phyloP scores from a whole-genome alignment of 2,329 filamentous ascomycete species.

The Phaeophleospora eucalypticola region DNA sequence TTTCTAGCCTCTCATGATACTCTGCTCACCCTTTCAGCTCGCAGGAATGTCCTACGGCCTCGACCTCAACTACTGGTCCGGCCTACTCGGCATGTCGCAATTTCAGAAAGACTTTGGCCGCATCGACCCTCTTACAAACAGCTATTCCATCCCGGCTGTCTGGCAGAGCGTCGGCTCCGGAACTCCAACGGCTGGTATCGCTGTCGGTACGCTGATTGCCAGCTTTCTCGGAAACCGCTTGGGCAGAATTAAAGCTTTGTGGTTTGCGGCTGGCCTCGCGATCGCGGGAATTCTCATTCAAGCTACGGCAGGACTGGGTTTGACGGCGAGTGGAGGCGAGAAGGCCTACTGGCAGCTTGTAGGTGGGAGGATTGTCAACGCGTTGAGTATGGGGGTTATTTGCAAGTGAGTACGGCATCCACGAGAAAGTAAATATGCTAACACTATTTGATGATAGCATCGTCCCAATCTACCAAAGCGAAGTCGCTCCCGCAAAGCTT shows the following conservation, averaged over 20 bases:
- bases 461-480: conserved; percentile 12
- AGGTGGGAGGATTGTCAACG: conserved; percentile 11
- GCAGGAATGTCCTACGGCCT: conserved; percentile 15
- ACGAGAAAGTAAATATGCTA: neutral
- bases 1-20: neutral
- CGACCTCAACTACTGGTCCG: conserved; percentile 13
- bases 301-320: conserved; percentile 1
- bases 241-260: conserved; percentile 6
- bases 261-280: conserved; percentile 8
- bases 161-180: conserved; percentile 10
- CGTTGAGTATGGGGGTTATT: conserved; percentile 13
- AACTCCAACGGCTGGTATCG: conserved; percentile 7
- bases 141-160: conserved; percentile 5
- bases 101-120: conserved; percentile 12
- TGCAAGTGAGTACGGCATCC: conserved; percentile 9
- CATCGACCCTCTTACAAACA: neutral
- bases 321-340: neutral
- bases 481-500: conserved; percentile 8
- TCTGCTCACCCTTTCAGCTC: neutral
- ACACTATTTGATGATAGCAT: conserved; percentile 1
- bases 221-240: conserved; percentile 6
- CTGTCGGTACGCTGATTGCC: conserved; percentile 5
- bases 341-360: conserved; percentile 10
- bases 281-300: conserved; percentile 10
- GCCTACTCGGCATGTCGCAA: conserved; percentile 13